These are phyloP conservation scores for Alternaria novae-zelandiae DNA, from an alignment of 2,329 filamentous ascomycete genomes.

Conservation along the genomic window DNA sequence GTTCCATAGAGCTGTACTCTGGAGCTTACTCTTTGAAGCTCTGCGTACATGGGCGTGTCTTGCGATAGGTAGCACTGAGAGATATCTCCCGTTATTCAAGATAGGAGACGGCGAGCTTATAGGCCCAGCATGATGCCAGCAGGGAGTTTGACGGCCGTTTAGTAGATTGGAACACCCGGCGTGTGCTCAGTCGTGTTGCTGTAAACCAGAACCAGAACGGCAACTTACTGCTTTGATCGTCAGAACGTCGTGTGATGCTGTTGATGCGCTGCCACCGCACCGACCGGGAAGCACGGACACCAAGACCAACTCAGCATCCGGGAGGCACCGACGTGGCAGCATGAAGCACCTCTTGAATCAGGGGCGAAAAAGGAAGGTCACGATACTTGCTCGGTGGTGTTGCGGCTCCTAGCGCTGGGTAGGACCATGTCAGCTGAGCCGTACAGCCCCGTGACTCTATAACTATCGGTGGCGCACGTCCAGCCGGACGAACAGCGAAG, in stretches of 20 bases:
- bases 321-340: slow-evolving; percentile 9
- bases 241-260: slow-evolving; percentile 9
- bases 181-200: not conserved
- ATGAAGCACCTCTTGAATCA: slow-evolving; percentile 14
- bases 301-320: slow-evolving; percentile 4
- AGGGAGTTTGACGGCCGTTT: not conserved
- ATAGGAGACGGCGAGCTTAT: not conserved
- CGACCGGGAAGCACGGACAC: slow-evolving; percentile 7
- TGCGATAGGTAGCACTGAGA: not conserved
- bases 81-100: not conserved
- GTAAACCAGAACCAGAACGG: no score
- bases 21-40: not conserved
- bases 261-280: slow-evolving; percentile 3
- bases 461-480: slow-evolving; percentile 20
- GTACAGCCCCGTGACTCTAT: slow-evolving; percentile 38
- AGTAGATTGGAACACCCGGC: not conserved
- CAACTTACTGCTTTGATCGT: not conserved
- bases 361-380: slow-evolving; percentile 38
- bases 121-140: not conserved
- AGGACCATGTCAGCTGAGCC: slow-evolving; percentile 31
- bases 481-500: slow-evolving; percentile 19
- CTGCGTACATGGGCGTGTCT: not conserved
- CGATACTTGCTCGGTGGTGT: slow-evolving; percentile 37
- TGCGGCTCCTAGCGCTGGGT: slow-evolving; percentile 33
- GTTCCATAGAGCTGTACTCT: not conserved